Evolutionary conservation across 805 yeast species (phyloP).

Genomic region (Candida tibetensis): DNA sequence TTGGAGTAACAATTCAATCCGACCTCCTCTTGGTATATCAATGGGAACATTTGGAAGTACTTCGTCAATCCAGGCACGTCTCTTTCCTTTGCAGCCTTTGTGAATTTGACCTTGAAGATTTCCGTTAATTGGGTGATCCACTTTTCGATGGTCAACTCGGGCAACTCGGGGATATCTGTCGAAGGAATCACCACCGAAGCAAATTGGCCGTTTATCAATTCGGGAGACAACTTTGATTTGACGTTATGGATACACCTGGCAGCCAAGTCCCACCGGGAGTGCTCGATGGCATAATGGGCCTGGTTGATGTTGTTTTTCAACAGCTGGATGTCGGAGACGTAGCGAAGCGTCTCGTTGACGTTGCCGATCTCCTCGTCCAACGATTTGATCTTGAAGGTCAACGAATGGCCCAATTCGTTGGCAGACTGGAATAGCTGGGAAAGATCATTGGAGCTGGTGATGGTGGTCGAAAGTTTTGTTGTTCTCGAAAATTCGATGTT

Average conservation of each 20-base stretch:
- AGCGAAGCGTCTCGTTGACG: constrained; percentile 58
- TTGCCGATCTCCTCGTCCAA: constrained; percentile 69
- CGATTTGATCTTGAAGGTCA: constrained; percentile 66
- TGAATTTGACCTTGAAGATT: constrained; percentile 62
- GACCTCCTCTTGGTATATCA: constrained; percentile 64
- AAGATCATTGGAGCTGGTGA: constrained; percentile 55
- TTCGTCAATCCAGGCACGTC: constrained; percentile 71
- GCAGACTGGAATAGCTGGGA: constrained; percentile 56
- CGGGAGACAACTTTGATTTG: constrained; percentile 47
- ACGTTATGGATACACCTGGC: constrained; percentile 58
- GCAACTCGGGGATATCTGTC: constrained; percentile 78
- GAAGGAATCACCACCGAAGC: constrained; percentile 85
- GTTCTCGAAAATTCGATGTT: constrained; percentile 59
- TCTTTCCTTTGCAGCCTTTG: constrained; percentile 60
- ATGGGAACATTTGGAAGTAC: constrained; percentile 83
- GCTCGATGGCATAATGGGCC: constrained; percentile 66
- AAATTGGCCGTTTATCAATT: constrained; percentile 58
- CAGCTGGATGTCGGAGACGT: constrained; percentile 63
- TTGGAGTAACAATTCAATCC: constrained; percentile 82
- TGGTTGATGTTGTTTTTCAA: constrained; percentile 64
- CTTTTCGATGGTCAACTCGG: constrained; percentile 50
- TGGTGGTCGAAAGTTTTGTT: constrained; percentile 54
- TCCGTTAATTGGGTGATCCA: constrained; percentile 61
- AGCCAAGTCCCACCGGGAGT: constrained; percentile 72
- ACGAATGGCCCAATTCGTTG: constrained; percentile 58